Evolutionary conservation across 148 eudicot genomes (phyloP), one percentile per base, ranked within the genome.

Genomic region (Spergularia bocconei): DNA sequence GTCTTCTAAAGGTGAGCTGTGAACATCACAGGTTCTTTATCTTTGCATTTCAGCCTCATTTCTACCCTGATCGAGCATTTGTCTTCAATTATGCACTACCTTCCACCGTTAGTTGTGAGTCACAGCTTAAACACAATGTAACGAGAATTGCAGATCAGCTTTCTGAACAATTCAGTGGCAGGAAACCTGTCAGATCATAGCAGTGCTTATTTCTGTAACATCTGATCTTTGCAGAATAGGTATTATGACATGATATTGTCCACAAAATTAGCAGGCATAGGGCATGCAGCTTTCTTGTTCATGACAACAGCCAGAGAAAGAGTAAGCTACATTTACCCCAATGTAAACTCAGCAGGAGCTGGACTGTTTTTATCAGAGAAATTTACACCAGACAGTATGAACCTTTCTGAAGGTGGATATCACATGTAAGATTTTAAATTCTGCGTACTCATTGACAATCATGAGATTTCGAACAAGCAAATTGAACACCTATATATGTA

Each of bases 191-290:
- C 57, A 48, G 57, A 20, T 48, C 23, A 39, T 10, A 68, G 17
- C 29, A 52, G 25, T 53, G 75, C 66, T 68, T 25, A 63, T 62
- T 72, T 36, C n/a, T 39, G 13, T 47, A 17, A 20, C 6, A 33
- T 29, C 16, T 29, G 7, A 63, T 74, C 11, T 77, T 76, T 85
- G 83, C 90, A 93, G 98, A 72, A 47, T 75, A 88, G 91, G 87
- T 93, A 91, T 77, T 93, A 93, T 68, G 98, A 93, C 73, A 87
- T 91, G 97, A 82, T 90, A 68, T 50, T 93, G 73, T 91, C 98
- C 20, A 93, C 98, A 59, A 93, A 87, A 82, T 86, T 93, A 69
- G 97, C 98, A 73, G 98, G 98, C 74, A 64, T 93, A n/a, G 98
- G 98, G 51, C 95, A 91, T 72, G 98, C 88, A 10, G 81, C 94